A percentile compares a stretch with the other conserved stretches of the same genome.
These are phyloP conservation scores for Pythium utonaiense DNA, from an alignment of 352 stramenopile species.

Conservation along the genomic window DNA sequence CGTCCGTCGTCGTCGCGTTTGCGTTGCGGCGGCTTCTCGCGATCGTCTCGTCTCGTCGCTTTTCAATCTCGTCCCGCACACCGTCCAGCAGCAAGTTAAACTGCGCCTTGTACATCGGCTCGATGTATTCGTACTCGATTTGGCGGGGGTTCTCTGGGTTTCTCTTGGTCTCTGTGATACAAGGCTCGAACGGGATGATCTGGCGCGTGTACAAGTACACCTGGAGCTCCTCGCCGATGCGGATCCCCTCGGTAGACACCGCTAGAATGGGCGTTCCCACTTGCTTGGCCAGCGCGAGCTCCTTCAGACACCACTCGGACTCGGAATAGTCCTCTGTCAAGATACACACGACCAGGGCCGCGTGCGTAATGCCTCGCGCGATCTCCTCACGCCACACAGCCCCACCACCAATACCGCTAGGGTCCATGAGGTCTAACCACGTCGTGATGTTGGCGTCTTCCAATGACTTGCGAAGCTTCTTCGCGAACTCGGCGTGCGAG, in stretches of 20 bases:
- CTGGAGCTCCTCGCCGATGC: conserved; percentile 69
- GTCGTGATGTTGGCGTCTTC: conserved; percentile 80
- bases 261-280: conserved; percentile 73
- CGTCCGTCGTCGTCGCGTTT: conserved; percentile 18
- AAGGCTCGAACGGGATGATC: conserved; percentile 71
- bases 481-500: conserved; percentile 77
- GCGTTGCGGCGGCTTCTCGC: conserved; percentile 38
- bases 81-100: conserved; percentile 78
- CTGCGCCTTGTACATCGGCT: conserved; percentile 62
- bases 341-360: conserved; percentile 69
- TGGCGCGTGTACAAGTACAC: conserved; percentile 85
- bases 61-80: conserved; percentile 82
- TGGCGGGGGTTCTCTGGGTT: conserved; percentile 54
- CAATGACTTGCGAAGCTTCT: conserved; percentile 64
- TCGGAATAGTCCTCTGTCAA: conserved; percentile 76
- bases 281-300: conserved; percentile 78
- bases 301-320: conserved; percentile 84
- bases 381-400: conserved; percentile 83
- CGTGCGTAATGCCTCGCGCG: conserved; percentile 71
- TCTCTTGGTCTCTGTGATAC: conserved; percentile 49
- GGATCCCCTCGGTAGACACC: conserved; percentile 62
- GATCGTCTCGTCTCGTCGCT: conserved; percentile 46
- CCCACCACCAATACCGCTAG: conserved; percentile 78
- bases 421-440: conserved; percentile 85
- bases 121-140: conserved; percentile 81